Base-by-base conservation (phyloP, 192 early-diverging fungal species). In the Chytriomyces confervae region DNA sequence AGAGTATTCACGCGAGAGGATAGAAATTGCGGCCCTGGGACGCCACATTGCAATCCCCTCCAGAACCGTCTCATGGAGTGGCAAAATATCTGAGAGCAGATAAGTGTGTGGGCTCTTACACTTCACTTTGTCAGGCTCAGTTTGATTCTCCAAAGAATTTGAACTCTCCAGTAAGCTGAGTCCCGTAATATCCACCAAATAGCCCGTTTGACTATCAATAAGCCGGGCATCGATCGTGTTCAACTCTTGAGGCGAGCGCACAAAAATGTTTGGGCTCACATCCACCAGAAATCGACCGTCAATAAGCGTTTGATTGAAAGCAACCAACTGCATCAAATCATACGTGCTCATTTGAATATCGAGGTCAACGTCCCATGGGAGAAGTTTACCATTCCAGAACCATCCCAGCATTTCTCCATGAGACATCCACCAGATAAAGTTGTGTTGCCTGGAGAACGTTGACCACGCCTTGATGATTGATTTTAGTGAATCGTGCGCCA, bases 331-430 rank as follows among this genome's bases (percentile, higher is more conserved):
- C 36, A 74, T 16, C 20, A 74, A 23, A n/a, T n/a, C 13, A n/a
- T 5, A 49, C 5, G 46, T 46, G 24, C 60, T 20, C 29, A 62
- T 63, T 62, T 74, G 72, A 10, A 74, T 20, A 27, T 74, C 72
- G 4, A 65, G 29, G 57, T 76, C 72, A 10, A 48, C 47, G 69
- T 86, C 85, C 79, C 82, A 86, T 5, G 85, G 80, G 62, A 86
- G 50, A n/a, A 80, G 23, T 16, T 70, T n/a, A 5, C 69, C 69
- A 50, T 79, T 79, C 79, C 82, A 86, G 60, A 69, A 82, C 82
- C 82, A 84, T 23, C 85, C 82, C 48, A 86, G 68, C 44, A 86
- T 50, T 7, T 74, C 72, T 8, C 85, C 85, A 69, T 86, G 82
- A 9, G 67, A 47, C 8, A 86, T 72, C 85, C 85, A 86, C 64